phyloP scores from a whole-genome alignment of 148 eudicot species.

The Euryodendron excelsum region DNA sequence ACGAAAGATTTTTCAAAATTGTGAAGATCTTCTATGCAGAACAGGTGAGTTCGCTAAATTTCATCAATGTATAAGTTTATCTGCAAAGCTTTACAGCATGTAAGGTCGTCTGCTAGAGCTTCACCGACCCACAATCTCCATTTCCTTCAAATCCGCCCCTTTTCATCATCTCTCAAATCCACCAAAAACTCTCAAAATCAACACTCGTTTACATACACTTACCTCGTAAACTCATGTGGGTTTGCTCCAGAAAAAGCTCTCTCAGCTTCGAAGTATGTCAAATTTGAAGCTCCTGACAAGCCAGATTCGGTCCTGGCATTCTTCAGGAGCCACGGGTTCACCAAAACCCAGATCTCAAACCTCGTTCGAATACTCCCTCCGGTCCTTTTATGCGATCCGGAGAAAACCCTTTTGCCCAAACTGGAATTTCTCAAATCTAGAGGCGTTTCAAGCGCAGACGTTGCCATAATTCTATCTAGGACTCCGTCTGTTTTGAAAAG shows the following conservation, averaged over 20 bases:
- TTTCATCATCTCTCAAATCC: neutral
- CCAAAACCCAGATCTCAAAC: slow-evolving; percentile 2
- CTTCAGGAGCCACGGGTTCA: slow-evolving; percentile 8
- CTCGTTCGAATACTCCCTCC: neutral
- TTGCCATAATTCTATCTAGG: neutral
- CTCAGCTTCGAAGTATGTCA: neutral
- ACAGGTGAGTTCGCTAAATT: too few species aligned
- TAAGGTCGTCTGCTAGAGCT: too few species aligned
- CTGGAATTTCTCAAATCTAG: neutral
- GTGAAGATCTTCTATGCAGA: too few species aligned
- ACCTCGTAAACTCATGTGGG: slow-evolving; percentile 15
- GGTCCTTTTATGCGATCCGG: neutral
- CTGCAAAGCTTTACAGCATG: too few species aligned
- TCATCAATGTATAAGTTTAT: too few species aligned
- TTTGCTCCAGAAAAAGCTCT: slow-evolving; percentile 7
- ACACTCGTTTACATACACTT: neutral
- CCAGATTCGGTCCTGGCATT: neutral
- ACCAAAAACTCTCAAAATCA: neutral
- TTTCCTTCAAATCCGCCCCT: neutral
- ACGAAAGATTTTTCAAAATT: too few species aligned
- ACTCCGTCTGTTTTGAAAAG: neutral
- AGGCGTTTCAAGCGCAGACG: neutral
- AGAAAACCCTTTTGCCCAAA: slow-evolving; percentile 12
- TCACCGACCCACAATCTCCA: neutral
- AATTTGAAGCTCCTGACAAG: neutral